Conservation (phyloP, 2,329 filamentous ascomycete species). For the Colletotrichum somersetense region DNA sequence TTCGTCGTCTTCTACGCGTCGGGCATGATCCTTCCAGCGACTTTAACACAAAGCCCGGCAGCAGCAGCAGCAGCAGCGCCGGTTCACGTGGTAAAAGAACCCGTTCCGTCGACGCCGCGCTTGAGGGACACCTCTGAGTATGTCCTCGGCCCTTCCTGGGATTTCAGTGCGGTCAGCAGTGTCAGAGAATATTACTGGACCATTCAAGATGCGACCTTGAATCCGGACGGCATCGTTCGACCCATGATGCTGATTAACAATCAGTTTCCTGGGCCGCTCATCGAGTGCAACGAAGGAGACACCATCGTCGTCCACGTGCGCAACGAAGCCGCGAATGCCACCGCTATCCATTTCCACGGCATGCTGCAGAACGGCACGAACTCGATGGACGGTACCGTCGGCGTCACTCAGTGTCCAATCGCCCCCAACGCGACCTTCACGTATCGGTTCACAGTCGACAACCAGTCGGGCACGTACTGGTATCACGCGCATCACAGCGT, state of each 20-base stretch:
- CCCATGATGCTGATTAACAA: conserved; percentile 79
- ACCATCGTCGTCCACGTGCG: conserved; percentile 76
- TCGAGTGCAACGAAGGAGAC: conserved; percentile 81
- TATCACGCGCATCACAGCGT: conserved; percentile 77
- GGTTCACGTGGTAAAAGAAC: conserved; percentile 13
- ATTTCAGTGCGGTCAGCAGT: conserved; percentile 61
- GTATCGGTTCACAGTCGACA: conserved; percentile 75
- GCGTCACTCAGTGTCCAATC: conserved; percentile 76
- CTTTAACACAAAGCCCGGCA: background rate
- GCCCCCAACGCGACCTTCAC: conserved; percentile 72
- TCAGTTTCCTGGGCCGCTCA: conserved; percentile 78
- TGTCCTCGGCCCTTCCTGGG: conserved; percentile 68
- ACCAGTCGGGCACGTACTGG: conserved; percentile 63
- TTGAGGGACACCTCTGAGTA: conserved; percentile 62
- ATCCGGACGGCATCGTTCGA: conserved; percentile 70
- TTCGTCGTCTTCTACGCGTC: conserved; percentile 25
- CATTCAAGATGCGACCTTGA: conserved; percentile 68
- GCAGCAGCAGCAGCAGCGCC: background rate
- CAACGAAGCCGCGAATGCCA: conserved; percentile 76
- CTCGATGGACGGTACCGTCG: conserved; percentile 79
- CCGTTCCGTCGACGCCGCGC: conserved; percentile 37
- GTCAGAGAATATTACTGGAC: conserved; percentile 72
- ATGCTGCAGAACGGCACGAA: conserved; percentile 82
- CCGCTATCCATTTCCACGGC: conserved; percentile 82
- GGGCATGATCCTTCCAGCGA: background rate